Conservation (phyloP, 352 stramenopile species). For the Halophytophthora batemanensis region DNA sequence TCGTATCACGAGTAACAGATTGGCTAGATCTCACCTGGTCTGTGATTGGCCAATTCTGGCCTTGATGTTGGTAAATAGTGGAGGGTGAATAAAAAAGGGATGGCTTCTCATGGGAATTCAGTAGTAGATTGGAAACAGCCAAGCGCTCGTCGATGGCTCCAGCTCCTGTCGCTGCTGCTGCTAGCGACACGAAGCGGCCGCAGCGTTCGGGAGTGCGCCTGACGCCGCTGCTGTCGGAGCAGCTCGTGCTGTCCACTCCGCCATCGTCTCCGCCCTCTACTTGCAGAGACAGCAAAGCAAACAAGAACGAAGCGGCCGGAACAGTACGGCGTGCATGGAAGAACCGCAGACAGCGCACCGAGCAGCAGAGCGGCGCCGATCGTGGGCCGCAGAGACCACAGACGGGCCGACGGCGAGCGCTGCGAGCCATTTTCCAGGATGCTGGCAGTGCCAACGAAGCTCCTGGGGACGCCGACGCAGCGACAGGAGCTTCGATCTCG, state of each 20-base stretch:
- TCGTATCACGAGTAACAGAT: too few relatives aligned
- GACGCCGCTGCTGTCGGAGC: constrained; percentile 17
- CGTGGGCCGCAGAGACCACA: constrained; percentile 2
- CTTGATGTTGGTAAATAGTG: too few relatives aligned
- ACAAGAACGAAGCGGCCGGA: constrained; percentile 7
- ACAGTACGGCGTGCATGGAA: neutral
- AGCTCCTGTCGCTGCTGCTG: neutral
- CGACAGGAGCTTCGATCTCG: constrained; percentile 2
- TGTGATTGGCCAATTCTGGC: too few relatives aligned
- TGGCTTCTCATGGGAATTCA: too few relatives aligned
- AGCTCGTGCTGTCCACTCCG: constrained; percentile 19
- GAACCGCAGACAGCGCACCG: neutral
- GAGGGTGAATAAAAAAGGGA: too few relatives aligned
- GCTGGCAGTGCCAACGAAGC: constrained; percentile 1
- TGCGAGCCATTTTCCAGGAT: constrained; percentile 17
- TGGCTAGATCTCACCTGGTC: too few relatives aligned
- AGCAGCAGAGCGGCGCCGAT: neutral
- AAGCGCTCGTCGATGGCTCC: constrained; percentile 1
- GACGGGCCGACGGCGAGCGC: neutral
- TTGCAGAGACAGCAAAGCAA: constrained; percentile 4
- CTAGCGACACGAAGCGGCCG: neutral
- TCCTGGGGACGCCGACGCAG: neutral
- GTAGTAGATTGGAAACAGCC: too few relatives aligned
- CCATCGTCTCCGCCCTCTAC: neutral
- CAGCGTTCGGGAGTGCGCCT: neutral